Evolutionary conservation across 192 early-diverging fungal genomes (phyloP), one percentile per base, ranked within the genome.

Genomic region (Umbelopsis isabellina): DNA sequence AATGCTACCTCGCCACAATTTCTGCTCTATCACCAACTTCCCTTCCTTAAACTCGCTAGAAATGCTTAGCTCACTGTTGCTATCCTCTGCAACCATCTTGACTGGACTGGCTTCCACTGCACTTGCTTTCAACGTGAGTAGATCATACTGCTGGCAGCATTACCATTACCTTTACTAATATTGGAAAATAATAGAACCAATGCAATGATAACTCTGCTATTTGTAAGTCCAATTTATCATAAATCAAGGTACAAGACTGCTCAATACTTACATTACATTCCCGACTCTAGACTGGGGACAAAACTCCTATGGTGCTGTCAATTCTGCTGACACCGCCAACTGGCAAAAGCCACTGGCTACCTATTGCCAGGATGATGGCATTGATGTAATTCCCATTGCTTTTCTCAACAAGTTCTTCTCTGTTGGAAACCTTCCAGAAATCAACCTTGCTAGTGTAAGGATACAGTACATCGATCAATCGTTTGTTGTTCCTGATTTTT

Each of bases 341-440:
- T 79, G 70, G 51, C 78, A 79, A 46, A 45, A 75, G 30, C 35
- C 71, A 18, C 50, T 79, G 10, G 46, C 69, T 6, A 67, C 88
- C 33, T 92, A 92, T 65, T 92, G 90, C 69, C 47, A 81, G 20
- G 88, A 89, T 49, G 77, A 77, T 13, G 83, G 81, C 0, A 80
- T 89, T 46, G 84, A 89, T 72, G 81, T 80, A 22, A 70, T 92
- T 47, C 84, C 82, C 8, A 58, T 90, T 27, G 77, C 86, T 9
- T 92, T 92, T 66, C 72, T 90, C 41, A 84, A 80, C 48, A 72
- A 81, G 37, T 88, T 88, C 78, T 69, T 71, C 16, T 72, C 77
- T n/a, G 65, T 44, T 25, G 78, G 78, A 18, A 82, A 84, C 1
- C 49, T 72, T 12, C 88, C 87, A 22, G 75, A 78, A 66, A 79